phyloP scores from a whole-genome alignment of 1,284 basidiomycete genomes.

The Mycosarcoma mackinlayi region DNA sequence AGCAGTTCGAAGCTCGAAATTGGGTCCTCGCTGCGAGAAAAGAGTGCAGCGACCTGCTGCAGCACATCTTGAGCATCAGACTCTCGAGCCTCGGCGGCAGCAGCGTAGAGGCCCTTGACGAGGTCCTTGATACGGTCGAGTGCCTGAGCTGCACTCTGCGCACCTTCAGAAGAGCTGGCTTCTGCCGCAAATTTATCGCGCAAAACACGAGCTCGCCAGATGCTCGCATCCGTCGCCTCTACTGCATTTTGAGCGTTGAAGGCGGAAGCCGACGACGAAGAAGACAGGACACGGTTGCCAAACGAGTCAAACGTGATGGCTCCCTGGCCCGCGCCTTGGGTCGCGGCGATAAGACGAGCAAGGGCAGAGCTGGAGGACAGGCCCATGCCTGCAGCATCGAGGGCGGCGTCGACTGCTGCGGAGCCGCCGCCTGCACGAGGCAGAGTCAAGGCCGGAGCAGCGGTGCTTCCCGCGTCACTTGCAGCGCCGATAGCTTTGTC shows the following conservation, averaged over 20 bases:
- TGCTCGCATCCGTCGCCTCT: slow-evolving; percentile 58
- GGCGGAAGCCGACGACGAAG: slow-evolving; percentile 13
- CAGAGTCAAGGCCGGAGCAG: slow-evolving; percentile 22
- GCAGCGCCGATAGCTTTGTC: slow-evolving; percentile 80
- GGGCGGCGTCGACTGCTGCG: slow-evolving; percentile 8
- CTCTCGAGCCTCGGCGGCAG: slow-evolving; percentile 70
- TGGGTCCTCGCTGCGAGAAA: slow-evolving; percentile 77
- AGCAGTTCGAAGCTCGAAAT: slow-evolving; percentile 96
- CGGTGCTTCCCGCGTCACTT: slow-evolving; percentile 74
- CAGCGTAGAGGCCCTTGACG: slow-evolving; percentile 55
- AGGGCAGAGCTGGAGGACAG: slow-evolving; percentile 28
- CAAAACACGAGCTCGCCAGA: slow-evolving; percentile 61
- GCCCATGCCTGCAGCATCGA: slow-evolving; percentile 14
- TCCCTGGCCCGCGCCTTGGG: slow-evolving; percentile 23
- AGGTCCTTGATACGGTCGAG: slow-evolving; percentile 56
- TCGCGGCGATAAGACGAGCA: slow-evolving; percentile 41
- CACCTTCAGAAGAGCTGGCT: slow-evolving; percentile 46
- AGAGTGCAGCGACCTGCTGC: slow-evolving; percentile 79
- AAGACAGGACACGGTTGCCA: slow-evolving; percentile 21
- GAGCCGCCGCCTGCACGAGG: slow-evolving; percentile 16
- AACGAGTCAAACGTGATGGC: slow-evolving; percentile 18
- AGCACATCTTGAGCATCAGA: slow-evolving; percentile 71
- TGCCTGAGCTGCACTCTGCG: slow-evolving; percentile 53
- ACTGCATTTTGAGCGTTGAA: slow-evolving; percentile 35
- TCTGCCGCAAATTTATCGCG: slow-evolving; percentile 53